Percentiles rank a stretch among this genome's conserved stretches.
phyloP scores from a whole-genome alignment of 176 grass and related monocot species.

The Echinochloa phyllopogon region DNA sequence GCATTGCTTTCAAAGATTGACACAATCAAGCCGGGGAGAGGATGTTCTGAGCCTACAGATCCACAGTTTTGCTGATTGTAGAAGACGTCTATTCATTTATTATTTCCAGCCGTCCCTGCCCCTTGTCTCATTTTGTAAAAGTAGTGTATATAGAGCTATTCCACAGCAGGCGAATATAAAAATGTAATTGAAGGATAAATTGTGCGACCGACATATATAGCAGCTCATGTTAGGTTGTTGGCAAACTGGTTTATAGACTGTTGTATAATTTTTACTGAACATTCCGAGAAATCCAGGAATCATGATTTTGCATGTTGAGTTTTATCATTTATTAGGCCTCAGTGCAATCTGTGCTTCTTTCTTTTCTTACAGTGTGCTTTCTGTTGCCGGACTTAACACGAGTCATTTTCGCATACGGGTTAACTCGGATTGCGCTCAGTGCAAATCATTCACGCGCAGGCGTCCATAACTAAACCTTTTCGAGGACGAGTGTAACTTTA shows the following conservation, averaged over 20 bases:
- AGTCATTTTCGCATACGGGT: too few species aligned
- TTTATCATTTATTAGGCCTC: background rate
- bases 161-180: constrained; percentile 6
- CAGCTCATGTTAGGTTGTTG: background rate
- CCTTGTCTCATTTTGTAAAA: constrained; percentile 41
- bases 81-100: constrained; percentile 52
- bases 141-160: constrained; percentile 48
- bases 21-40: constrained; percentile 39
- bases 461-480: too few species aligned
- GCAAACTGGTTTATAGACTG: background rate
- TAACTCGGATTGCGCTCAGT: too few species aligned
- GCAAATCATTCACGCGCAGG: too few species aligned
- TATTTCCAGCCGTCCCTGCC: constrained; percentile 32
- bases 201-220: background rate
- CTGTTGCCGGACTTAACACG: background rate
- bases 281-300: background rate
- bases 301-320: background rate
- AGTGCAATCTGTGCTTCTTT: background rate
- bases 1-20: constrained; percentile 43
- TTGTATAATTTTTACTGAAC: constrained; percentile 14
- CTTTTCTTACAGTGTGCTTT: background rate
- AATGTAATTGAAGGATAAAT: background rate
- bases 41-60: constrained; percentile 9
- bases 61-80: constrained; percentile 40
- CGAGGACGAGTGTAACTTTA: too few species aligned